Percentiles rank a stretch among this genome's conserved stretches.
Evolutionary conservation across 805 yeast genomes (phyloP).

Genomic region (Hemisphaericaspora nanyangensis): DNA sequence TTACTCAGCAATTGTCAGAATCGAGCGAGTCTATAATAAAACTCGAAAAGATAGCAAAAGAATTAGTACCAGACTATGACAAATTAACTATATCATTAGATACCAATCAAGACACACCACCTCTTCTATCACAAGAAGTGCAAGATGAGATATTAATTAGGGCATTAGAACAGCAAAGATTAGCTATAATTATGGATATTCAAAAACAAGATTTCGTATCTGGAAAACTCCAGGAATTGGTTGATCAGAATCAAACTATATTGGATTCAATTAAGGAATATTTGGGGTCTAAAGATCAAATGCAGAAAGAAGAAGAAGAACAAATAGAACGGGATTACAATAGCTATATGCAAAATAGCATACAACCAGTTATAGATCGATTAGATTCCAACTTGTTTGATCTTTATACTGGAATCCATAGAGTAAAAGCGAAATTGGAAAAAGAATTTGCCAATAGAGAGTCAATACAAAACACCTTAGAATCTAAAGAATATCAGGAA

Average conservation of each 20-base stretch:
- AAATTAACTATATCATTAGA: neutral
- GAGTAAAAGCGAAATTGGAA: constrained; percentile 5
- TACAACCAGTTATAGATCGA: constrained; percentile 12
- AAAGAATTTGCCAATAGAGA: neutral
- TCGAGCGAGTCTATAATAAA: constrained; percentile 16
- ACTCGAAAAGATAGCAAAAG: constrained; percentile 15
- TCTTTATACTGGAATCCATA: constrained; percentile 8
- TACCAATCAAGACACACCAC: neutral
- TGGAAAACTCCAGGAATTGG: constrained; percentile 28
- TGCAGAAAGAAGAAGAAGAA: constrained; percentile 13
- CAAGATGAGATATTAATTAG: constrained; percentile 12
- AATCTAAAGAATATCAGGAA: constrained; percentile 14
- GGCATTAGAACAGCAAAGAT: constrained; percentile 25
- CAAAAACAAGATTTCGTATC: constrained; percentile 34
- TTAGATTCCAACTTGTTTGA: constrained; percentile 13
- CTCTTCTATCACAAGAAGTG: neutral
- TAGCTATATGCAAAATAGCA: constrained; percentile 9
- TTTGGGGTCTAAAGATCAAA: constrained; percentile 19
- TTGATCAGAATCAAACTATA: constrained; percentile 31
- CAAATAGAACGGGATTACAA: constrained; percentile 10
- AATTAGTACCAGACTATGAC: constrained; percentile 12
- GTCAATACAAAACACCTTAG: neutral
- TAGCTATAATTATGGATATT: constrained; percentile 32
- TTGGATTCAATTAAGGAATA: constrained; percentile 30
- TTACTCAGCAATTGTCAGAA: constrained; percentile 15